phyloP scores from a whole-genome alignment of 2,329 filamentous ascomycete species.

The Fusarium equiseti region DNA sequence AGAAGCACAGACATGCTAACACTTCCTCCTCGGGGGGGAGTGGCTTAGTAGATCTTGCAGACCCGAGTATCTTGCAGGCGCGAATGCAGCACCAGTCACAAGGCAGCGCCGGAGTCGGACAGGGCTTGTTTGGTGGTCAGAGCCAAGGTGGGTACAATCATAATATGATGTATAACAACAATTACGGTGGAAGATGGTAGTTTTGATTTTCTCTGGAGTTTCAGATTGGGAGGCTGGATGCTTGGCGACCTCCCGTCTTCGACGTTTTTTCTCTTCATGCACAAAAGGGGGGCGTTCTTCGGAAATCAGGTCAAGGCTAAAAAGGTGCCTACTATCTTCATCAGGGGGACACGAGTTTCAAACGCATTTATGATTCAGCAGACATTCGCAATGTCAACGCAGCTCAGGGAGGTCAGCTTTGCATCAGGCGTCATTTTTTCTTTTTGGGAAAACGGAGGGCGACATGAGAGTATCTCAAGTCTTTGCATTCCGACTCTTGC shows the following conservation, averaged over 20 bases:
- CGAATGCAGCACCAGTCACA: conserved; percentile 91
- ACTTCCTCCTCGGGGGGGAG: conserved; percentile 99
- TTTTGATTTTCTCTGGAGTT: conserved; percentile 39
- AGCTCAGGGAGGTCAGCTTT: conserved; percentile 48
- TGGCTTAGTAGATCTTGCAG: conserved; percentile 99
- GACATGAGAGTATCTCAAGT: conserved; percentile 39
- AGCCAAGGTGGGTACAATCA: conserved; percentile 95
- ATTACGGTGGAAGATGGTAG: conserved; percentile 77
- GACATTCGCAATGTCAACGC: conserved; percentile 48
- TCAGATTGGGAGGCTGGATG: conserved; percentile 37
- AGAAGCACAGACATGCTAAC: conserved; percentile 99
- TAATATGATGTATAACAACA: conserved; percentile 84
- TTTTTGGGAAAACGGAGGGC: conserved; percentile 45
- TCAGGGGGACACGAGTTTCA: conserved; percentile 48
- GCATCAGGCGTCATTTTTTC: conserved; percentile 50
- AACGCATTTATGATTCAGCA: conserved; percentile 51
- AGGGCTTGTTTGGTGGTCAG: conserved; percentile 90
- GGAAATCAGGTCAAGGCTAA: conserved; percentile 44
- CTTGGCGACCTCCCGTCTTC: conserved; percentile 41
- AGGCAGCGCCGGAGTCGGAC: conserved; percentile 85
- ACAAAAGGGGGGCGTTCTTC: conserved; percentile 47
- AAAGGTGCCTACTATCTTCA: conserved; percentile 43
- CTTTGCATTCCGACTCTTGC: conserved; percentile 37
- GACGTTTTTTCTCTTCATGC: conserved; percentile 36
- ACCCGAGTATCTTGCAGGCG: conserved; percentile 99